These are phyloP conservation scores for Chaetoceros tenuissimus DNA, from an alignment of 108 stramenopile genomes.

Conservation along the genomic window DNA sequence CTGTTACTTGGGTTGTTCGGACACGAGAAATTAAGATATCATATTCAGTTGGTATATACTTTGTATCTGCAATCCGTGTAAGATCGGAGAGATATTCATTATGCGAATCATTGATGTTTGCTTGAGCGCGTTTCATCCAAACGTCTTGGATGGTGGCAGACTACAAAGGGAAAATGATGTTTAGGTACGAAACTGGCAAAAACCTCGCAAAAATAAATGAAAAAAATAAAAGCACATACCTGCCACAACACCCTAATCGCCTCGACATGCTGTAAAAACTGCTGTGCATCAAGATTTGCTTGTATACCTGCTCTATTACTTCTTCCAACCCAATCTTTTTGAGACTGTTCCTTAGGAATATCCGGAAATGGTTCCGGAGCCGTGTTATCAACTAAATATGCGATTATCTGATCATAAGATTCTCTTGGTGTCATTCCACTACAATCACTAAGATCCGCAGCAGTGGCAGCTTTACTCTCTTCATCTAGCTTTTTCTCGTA, in stretches of 20 bases:
- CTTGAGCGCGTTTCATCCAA: slow-evolving; percentile 67
- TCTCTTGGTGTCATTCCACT: slow-evolving; percentile 53
- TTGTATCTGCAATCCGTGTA: slow-evolving; percentile 59
- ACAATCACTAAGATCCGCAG: slow-evolving; percentile 15
- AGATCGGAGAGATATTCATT: slow-evolving; percentile 81
- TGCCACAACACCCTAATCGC: slow-evolving; percentile 75
- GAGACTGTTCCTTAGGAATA: slow-evolving; percentile 21
- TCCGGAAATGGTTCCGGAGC: slow-evolving; percentile 24
- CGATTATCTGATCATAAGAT: slow-evolving; percentile 46
- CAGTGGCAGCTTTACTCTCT: slow-evolving; percentile 32
- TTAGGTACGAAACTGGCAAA: background rate
- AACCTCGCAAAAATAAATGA: background rate
- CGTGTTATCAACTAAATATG: slow-evolving; percentile 66
- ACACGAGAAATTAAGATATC: slow-evolving; percentile 94
- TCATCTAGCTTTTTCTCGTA: slow-evolving; percentile 54
- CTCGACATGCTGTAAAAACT: slow-evolving; percentile 68
- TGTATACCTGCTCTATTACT: slow-evolving; percentile 69
- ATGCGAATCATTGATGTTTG: slow-evolving; percentile 83
- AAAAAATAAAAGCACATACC: slow-evolving; percentile 36
- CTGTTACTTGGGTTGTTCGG: slow-evolving; percentile 92
- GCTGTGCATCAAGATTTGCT: slow-evolving; percentile 79
- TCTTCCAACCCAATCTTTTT: slow-evolving; percentile 82
- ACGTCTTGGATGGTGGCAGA: slow-evolving; percentile 57
- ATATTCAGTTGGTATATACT: slow-evolving; percentile 82
- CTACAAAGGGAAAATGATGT: slow-evolving; percentile 12